These are phyloP conservation scores for Coemansia sp. DNA, from an alignment of 192 early-diverging fungal species.

Conservation along the genomic window DNA sequence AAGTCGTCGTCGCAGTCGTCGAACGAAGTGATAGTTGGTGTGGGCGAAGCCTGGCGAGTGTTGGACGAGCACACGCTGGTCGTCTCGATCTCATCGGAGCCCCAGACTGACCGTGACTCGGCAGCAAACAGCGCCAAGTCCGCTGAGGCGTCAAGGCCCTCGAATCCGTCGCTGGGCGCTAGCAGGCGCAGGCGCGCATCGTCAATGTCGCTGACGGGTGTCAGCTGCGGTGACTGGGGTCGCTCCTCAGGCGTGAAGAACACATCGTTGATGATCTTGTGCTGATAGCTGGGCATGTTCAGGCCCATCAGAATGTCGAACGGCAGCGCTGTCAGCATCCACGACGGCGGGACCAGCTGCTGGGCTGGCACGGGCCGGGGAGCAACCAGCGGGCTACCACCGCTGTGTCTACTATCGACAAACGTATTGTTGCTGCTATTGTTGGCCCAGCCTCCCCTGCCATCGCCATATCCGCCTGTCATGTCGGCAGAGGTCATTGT, in stretches of 20 bases:
- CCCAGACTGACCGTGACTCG: constrained; percentile 38
- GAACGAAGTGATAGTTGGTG: constrained; percentile 42
- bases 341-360: constrained; percentile 43
- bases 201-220: constrained; percentile 51
- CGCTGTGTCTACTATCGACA: constrained; percentile 22
- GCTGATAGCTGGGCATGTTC: constrained; percentile 26
- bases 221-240: constrained; percentile 47
- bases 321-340: constrained; percentile 52
- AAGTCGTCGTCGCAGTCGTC: constrained; percentile 25
- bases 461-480: not conserved
- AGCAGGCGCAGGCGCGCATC: constrained; percentile 39
- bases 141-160: constrained; percentile 37
- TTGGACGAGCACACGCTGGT: constrained; percentile 32
- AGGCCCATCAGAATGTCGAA: constrained; percentile 50
- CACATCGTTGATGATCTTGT: constrained; percentile 57
- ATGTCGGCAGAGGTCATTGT: constrained; percentile 19
- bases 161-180: constrained; percentile 39
- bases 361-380: constrained; percentile 56
- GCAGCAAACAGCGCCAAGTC: constrained; percentile 54
- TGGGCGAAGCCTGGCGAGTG: constrained; percentile 54
- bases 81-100: constrained; percentile 41
- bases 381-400: constrained; percentile 44
- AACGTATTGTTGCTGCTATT: constrained; percentile 20
- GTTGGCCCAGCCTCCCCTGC: constrained; percentile 17
- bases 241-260: constrained; percentile 56